A percentile compares a stretch with the other conserved stretches of the same genome.
Evolutionary conservation across 257 asterid species (phyloP).

Genomic region (Jaltomata sinuosa): DNA sequence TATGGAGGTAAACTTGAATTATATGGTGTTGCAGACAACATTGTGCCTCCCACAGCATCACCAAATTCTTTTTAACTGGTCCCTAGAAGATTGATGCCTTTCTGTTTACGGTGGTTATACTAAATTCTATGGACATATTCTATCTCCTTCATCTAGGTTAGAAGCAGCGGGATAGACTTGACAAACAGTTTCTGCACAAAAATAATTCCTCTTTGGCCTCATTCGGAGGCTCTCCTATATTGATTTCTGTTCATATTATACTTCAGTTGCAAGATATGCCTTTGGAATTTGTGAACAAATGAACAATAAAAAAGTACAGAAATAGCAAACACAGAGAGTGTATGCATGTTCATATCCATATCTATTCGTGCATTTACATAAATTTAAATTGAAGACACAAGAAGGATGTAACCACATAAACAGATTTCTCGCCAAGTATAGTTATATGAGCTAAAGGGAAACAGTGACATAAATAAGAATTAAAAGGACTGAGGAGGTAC

Average conservation of each 20-base stretch:
- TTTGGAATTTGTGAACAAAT: neutral
- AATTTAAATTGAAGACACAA: neutral
- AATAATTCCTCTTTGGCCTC: neutral
- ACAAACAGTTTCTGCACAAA: neutral
- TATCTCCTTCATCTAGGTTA: neutral
- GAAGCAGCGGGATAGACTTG: neutral
- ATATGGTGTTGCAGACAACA: neutral
- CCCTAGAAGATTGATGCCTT: neutral
- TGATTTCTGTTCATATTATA: neutral
- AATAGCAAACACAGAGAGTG: neutral
- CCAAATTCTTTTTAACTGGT: neutral
- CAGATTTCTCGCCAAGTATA: neutral
- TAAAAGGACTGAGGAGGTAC: conserved; percentile 15
- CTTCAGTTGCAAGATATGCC: neutral
- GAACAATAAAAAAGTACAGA: neutral
- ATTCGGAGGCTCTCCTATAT: neutral
- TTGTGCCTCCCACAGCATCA: neutral
- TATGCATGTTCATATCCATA: neutral
- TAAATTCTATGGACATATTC: neutral
- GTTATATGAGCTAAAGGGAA: neutral
- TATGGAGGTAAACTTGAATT: neutral
- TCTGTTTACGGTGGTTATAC: neutral
- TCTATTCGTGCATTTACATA: neutral
- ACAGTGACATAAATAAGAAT: neutral
- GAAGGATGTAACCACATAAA: neutral